phyloP scores from a whole-genome alignment of 257 asterid genomes.

The Linaria vulgaris region DNA sequence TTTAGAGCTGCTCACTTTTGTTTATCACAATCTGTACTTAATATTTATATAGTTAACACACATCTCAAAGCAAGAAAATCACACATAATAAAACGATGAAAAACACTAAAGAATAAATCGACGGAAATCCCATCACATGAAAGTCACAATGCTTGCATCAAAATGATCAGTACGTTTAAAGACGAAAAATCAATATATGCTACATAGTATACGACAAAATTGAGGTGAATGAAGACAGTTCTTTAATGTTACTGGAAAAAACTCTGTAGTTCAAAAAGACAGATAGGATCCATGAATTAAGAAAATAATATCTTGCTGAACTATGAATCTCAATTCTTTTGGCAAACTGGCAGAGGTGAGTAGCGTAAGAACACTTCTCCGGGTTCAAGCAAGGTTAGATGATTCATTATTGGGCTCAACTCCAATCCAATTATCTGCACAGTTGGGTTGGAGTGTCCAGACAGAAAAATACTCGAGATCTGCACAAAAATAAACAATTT shows the following conservation, averaged over 20 bases:
- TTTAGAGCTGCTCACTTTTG: too few species aligned
- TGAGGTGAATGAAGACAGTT: background rate
- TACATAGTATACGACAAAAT: too few species aligned
- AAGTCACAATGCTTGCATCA: too few species aligned
- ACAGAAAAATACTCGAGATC: slow-evolving; percentile 52
- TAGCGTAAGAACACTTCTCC: slow-evolving; percentile 44
- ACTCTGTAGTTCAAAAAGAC: background rate
- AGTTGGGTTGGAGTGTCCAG: slow-evolving; percentile 56
- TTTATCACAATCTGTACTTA: too few species aligned
- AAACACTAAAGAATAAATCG: too few species aligned
- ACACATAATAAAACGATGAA: too few species aligned
- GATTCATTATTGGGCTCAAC: slow-evolving; percentile 39
- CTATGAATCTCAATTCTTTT: slow-evolving; percentile 7
- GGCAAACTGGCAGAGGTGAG: slow-evolving; percentile 36
- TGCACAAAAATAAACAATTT: slow-evolving; percentile 43
- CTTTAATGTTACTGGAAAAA: background rate
- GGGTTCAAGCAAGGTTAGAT: slow-evolving; percentile 41
- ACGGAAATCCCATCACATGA: too few species aligned
- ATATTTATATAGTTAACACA: too few species aligned
- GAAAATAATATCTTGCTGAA: background rate
- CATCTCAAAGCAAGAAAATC: too few species aligned
- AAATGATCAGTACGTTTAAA: too few species aligned
- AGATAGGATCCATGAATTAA: background rate
- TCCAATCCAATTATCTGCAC: slow-evolving; percentile 57
- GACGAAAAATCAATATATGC: too few species aligned